phyloP scores from a whole-genome alignment of 78 protist species.

The slime mould (Dictyostelium discoideum) region dicty_2.7 NC_007091.3:1964001-1964500 shows the following conservation, averaged over 20 bases:
- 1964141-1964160: background rate
- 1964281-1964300: background rate
- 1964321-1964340: too few species aligned
- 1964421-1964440: conserved; percentile 1
- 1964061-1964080: background rate
- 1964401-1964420: background rate
- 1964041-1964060: background rate
- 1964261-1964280: conserved; percentile 2
- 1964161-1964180: background rate
- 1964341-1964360: too few species aligned
- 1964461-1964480: too few species aligned
- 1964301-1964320: too few species aligned
- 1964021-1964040: too few species aligned
- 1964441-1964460: too few species aligned
- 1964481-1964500: too few species aligned
- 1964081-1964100: background rate
- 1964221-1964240: conserved; percentile 13
- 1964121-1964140: background rate
- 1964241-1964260: conserved; percentile 7
- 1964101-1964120: background rate
- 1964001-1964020: background rate
- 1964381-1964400: background rate
- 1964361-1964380: background rate
- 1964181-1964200: conserved; percentile 23
- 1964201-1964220: background rate